These are phyloP conservation scores for Phialocephala sp. DNA, from an alignment of 2,329 filamentous ascomycete species.

Conservation along the genomic window DNA sequence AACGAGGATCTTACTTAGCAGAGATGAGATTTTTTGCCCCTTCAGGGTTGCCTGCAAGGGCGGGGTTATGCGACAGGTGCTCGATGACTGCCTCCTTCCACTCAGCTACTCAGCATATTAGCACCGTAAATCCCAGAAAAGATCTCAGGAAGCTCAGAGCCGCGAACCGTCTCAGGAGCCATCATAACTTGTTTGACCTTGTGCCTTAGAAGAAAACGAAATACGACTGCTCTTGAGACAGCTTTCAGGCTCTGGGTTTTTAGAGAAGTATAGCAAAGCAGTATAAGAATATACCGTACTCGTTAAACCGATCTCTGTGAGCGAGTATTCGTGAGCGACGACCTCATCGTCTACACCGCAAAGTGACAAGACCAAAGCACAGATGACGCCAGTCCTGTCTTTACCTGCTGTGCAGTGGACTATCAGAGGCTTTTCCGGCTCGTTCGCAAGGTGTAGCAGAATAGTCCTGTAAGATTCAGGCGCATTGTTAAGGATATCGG, in stretches of 20 bases:
- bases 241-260: no score
- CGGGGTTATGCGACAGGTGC: slow-evolving; percentile 56
- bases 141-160: no score
- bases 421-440: slow-evolving; percentile 57
- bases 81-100: slow-evolving; percentile 58
- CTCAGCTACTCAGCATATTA: slow-evolving; percentile 29
- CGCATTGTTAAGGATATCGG: slow-evolving; percentile 61
- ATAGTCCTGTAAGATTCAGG: slow-evolving; percentile 62
- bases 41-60: slow-evolving; percentile 47
- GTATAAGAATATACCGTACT: no score
- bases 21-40: slow-evolving; percentile 52
- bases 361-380: slow-evolving; percentile 68
- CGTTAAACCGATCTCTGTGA: slow-evolving; percentile 67
- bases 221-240: no score
- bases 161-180: no score
- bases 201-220: no score
- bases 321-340: slow-evolving; percentile 71
- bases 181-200: no score
- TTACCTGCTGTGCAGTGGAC: slow-evolving; percentile 81
- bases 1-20: slow-evolving; percentile 40
- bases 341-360: slow-evolving; percentile 63
- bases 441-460: slow-evolving; percentile 42
- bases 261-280: no score
- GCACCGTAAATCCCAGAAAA: no score
- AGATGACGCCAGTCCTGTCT: slow-evolving; percentile 75